Conservation (phyloP, 2,329 filamentous ascomycete genomes). For the Zelopaecilomyces penicillatus region DNA sequence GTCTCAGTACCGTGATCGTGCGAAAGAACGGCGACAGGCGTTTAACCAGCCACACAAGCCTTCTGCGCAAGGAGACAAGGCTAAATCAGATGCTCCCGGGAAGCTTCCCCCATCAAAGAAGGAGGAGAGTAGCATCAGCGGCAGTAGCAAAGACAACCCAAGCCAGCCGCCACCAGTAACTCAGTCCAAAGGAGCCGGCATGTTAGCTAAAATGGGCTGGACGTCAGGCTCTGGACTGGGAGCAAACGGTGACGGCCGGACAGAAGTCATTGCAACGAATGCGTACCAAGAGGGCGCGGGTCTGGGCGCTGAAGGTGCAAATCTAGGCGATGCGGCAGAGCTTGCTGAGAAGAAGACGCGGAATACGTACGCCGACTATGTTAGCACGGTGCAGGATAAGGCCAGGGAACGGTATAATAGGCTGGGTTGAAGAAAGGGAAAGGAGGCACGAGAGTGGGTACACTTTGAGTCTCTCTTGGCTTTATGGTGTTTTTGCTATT, state of each 20-base stretch:
- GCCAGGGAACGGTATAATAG: slow-evolving; percentile 58
- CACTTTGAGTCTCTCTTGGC: too few relatives aligned
- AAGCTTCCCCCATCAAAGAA: slow-evolving; percentile 12
- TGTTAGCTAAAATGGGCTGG: slow-evolving; percentile 70
- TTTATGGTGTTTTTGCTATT: too few relatives aligned
- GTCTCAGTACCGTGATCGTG: slow-evolving; percentile 54
- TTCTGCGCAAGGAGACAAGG: slow-evolving; percentile 24
- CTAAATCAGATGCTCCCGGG: slow-evolving; percentile 21
- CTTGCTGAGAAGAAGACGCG: slow-evolving; percentile 55
- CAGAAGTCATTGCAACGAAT: slow-evolving; percentile 54
- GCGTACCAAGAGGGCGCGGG: slow-evolving; percentile 62
- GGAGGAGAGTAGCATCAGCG: slow-evolving; percentile 5
- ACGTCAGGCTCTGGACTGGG: slow-evolving; percentile 56
- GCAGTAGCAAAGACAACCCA: not conserved
- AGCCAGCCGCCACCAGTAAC: slow-evolving; percentile 19
- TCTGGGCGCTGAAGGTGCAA: slow-evolving; percentile 60
- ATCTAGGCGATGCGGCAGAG: slow-evolving; percentile 58
- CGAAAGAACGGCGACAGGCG: slow-evolving; percentile 55
- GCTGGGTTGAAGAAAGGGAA: slow-evolving; percentile 27
- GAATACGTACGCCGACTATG: slow-evolving; percentile 52
- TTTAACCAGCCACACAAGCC: slow-evolving; percentile 54
- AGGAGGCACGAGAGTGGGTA: too few relatives aligned
- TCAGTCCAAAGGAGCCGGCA: slow-evolving; percentile 54
- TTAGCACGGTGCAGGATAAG: slow-evolving; percentile 56
- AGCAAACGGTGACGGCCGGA: slow-evolving; percentile 52